These are phyloP conservation scores for Boletus albobrunnescens DNA, from an alignment of 1,284 basidiomycete genomes.

Conservation along the genomic window DNA sequence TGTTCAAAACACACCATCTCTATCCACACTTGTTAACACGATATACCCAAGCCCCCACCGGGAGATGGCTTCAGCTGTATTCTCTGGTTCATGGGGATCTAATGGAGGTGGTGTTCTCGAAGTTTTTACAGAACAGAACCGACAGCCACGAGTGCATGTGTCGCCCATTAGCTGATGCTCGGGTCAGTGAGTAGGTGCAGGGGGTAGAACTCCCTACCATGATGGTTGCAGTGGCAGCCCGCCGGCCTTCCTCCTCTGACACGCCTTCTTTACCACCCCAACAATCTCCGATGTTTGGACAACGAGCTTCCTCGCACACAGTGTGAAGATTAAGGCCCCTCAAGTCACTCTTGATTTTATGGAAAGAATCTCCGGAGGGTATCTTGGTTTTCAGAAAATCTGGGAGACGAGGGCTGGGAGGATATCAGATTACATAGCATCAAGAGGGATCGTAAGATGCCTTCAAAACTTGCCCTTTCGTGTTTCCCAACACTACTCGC, in stretches of 20 bases:
- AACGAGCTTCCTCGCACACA: constrained; percentile 98
- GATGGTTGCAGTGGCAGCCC: constrained; percentile 95
- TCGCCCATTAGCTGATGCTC: constrained; percentile 87
- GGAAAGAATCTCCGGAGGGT: constrained; percentile 86
- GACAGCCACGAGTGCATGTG: constrained; percentile 95
- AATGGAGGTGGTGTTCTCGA: constrained; percentile 84
- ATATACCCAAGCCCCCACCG: constrained; percentile 99
- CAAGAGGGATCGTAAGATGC: neutral
- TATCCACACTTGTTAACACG: constrained; percentile 93
- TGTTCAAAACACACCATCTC: constrained; percentile 67
- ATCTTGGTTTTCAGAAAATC: constrained; percentile 91
- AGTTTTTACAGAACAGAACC: constrained; percentile 98
- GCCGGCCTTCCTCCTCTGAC: constrained; percentile 72
- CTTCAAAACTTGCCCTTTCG: constrained; percentile 53
- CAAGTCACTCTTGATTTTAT: constrained; percentile 92
- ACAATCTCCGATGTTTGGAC: constrained; percentile 99
- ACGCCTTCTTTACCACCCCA: constrained; percentile 88
- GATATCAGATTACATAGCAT: neutral
- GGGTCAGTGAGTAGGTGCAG: constrained; percentile 7
- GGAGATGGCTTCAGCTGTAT: constrained; percentile 97
- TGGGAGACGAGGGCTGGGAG: constrained; percentile 78
- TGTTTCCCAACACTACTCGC: constrained; percentile 76
- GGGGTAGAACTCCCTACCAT: constrained; percentile 64
- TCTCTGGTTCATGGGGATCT: constrained; percentile 95
- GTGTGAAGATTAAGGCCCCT: constrained; percentile 90